phyloP scores from a whole-genome alignment of 2,329 filamentous ascomycete genomes.

The Fusarium sp. region DNA sequence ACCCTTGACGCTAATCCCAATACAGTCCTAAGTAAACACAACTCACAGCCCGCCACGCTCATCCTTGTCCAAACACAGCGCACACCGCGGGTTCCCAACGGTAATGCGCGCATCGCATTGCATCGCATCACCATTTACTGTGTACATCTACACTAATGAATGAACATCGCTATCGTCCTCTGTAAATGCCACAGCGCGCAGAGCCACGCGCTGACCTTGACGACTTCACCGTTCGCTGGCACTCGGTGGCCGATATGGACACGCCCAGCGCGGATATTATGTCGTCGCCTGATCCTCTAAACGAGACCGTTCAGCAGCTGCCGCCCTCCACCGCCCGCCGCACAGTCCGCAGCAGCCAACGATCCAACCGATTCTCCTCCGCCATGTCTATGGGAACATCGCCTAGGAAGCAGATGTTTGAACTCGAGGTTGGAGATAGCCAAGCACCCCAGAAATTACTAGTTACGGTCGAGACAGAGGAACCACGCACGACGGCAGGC shows the following conservation, averaged over 20 bases:
- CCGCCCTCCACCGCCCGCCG: conserved; percentile 51
- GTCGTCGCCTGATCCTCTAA: conserved; percentile 63
- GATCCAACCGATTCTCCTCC: conserved; percentile 51
- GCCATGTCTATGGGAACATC: conserved; percentile 48
- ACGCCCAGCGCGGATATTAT: conserved; percentile 55
- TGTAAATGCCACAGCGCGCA: conserved; percentile 46
- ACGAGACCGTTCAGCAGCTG: conserved; percentile 49
- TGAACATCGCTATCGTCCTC: conserved; percentile 23
- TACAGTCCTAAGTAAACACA: conserved; percentile 47
- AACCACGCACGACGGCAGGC: conserved; percentile 49
- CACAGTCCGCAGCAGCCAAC: conserved; percentile 58
- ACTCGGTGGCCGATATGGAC: conserved; percentile 48
- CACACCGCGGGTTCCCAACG: conserved; percentile 31
- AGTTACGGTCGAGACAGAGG: conserved; percentile 64
- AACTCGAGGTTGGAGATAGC: conserved; percentile 63
- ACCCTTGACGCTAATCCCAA: conserved; percentile 34
- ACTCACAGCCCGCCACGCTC: conserved; percentile 18
- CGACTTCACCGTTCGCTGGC: conserved; percentile 49
- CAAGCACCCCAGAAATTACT: conserved; percentile 61
- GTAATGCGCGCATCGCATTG: conserved; percentile 23
- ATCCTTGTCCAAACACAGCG: conserved; percentile 32
- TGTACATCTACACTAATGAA: conserved; percentile 38
- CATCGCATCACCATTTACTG: conserved; percentile 8
- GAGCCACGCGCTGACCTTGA: conserved; percentile 40
- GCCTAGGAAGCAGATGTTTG: conserved; percentile 65